Evolutionary conservation across 805 yeast species (phyloP), one percentile per base, ranked within the genome.

Genomic region (Kluyveromyces lactis): DNA sequence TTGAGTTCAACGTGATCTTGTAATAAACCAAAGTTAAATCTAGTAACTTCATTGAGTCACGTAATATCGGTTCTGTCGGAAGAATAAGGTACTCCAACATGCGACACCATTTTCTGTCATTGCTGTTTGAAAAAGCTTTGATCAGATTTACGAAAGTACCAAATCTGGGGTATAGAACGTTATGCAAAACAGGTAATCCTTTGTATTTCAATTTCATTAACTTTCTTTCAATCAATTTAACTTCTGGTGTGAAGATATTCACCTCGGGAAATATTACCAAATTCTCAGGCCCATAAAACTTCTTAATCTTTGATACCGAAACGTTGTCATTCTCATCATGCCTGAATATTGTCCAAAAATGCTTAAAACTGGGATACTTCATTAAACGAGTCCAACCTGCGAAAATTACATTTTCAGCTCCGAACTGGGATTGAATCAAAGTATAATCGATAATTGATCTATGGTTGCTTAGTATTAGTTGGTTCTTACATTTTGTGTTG

Each of bases 211-310:
- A 69, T 30, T 71, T 71, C 34, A 79, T 69, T 44, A 77, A 68
- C 23, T 70, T 67, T 29, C 69, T 64, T 44, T 86, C 94, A 38
- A 50, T 56, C 46, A 33, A 64, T 30, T 48, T 55, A 33, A 68
- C 68, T 27, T 71, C 71, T 9, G 71, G 64, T 0, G 79, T 73
- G 57, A 75, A 72, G 6, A 82, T 73, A 51, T 82, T 83, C 4
- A 84, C 95, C 58, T 89, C 97, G 0, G 97, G 97, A 48, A 87
- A 87, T 7, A 84, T 46, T 0, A 79, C 77, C 0, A 86, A 49
- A 85, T 94, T 79, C 47, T 74, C 71, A 19, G 46, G 51, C 26
- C 52, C 62, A 54, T 30, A 66, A 24, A 48, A 44, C 12, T 52
- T 46, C 29, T 71, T 73, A 26, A 77, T 53, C 46, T 71, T 50